Evolutionary conservation across 139 green algal species (phyloP).

Genomic region (Haematococcus lacustris): DNA sequence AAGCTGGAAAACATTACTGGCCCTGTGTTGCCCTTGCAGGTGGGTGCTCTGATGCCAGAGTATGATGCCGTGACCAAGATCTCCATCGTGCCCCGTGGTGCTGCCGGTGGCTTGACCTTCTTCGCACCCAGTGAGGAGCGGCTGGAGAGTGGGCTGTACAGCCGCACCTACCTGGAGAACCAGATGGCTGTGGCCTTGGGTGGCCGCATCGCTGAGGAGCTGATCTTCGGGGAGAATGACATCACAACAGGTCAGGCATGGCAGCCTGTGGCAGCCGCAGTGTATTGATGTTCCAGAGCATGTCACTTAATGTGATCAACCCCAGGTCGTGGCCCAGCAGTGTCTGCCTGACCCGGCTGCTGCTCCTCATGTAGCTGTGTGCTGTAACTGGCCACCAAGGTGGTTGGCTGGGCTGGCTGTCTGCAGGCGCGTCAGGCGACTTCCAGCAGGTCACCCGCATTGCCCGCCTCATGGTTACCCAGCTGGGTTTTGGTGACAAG

Average conservation of each 20-base stretch:
- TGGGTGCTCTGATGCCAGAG: conserved; percentile 97
- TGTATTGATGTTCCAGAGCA: too few relatives aligned
- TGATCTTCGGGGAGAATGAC: conserved; percentile 95
- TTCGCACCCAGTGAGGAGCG: conserved; percentile 85
- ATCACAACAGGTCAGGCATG: conserved; percentile 98
- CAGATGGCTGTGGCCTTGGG: conserved; percentile 89
- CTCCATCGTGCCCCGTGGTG: conserved; percentile 93
- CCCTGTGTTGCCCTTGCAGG: too few relatives aligned
- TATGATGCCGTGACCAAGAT: conserved; percentile 99
- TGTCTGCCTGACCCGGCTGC: too few relatives aligned
- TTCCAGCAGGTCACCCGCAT: conserved; percentile 83
- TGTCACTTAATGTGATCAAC: too few relatives aligned
- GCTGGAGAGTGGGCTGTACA: conserved; percentile 87
- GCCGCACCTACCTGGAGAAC: conserved; percentile 79
- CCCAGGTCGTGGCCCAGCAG: too few relatives aligned
- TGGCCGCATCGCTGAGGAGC: conserved; percentile 95
- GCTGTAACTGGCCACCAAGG: too few relatives aligned
- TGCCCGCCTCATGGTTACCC: conserved; percentile 86
- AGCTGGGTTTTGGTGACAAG: conserved; percentile 90
- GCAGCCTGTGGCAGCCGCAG: too few relatives aligned
- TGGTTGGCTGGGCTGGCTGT: too few relatives aligned
- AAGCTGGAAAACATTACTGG: too few relatives aligned
- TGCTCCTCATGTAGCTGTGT: too few relatives aligned
- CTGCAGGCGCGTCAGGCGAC: conserved; percentile 59
- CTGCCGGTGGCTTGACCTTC: conserved; percentile 92